Evolutionary conservation across 805 yeast species (phyloP).

Genomic region (Millerozyma acaciae): DNA sequence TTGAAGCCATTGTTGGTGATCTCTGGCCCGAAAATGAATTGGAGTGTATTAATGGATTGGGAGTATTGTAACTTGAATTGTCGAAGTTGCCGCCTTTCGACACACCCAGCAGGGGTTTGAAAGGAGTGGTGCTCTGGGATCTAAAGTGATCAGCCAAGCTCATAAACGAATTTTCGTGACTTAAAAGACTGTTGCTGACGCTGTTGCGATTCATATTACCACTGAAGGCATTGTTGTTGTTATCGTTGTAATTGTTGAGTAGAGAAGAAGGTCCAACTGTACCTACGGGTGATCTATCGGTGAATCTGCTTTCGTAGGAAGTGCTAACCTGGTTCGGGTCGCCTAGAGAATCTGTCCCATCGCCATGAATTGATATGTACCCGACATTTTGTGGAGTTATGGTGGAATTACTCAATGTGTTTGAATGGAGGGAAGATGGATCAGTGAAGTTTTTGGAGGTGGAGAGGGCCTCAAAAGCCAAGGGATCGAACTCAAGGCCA

Average conservation of each 20-base stretch:
- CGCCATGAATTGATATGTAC: not conserved
- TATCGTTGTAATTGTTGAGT: constrained; percentile 6
- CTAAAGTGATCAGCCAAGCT: constrained; percentile 29
- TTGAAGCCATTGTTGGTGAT: constrained; percentile 1
- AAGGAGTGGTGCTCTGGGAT: constrained; percentile 6
- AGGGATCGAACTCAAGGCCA: constrained; percentile 42
- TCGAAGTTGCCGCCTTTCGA: constrained; percentile 7
- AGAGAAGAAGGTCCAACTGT: constrained; percentile 7
- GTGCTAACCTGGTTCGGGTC: not conserved
- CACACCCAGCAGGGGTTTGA: constrained; percentile 1
- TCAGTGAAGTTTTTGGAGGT: constrained; percentile 17
- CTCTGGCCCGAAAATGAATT: constrained; percentile 5
- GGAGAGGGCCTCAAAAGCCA: constrained; percentile 43
- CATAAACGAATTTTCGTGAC: constrained; percentile 26
- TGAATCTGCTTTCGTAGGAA: constrained; percentile 2
- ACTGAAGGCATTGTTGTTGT: no score
- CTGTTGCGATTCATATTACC: no score
- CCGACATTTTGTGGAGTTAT: not conserved
- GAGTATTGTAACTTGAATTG: constrained; percentile 4
- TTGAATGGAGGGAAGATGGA: not conserved
- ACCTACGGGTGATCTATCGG: constrained; percentile 2
- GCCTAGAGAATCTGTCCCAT: not conserved
- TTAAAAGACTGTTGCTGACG: constrained; percentile 14
- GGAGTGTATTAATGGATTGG: constrained; percentile 9
- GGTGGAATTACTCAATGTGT: not conserved